Evolutionary conservation across 345 rosid species (phyloP), one percentile per base, ranked within the genome.

Genomic region (Rhizophora apiculata): DNA sequence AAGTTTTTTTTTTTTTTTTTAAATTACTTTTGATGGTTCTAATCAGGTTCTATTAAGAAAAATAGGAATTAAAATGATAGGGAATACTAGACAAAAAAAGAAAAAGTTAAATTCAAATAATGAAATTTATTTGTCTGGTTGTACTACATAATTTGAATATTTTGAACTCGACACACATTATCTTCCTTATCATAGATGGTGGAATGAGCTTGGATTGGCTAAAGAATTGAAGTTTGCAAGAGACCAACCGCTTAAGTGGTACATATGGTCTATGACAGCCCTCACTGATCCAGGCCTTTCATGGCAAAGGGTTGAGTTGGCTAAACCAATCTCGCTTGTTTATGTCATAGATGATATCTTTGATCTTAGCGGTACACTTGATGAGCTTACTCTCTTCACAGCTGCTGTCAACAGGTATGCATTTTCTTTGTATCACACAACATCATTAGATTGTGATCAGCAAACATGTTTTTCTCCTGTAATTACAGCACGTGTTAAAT

Each of bases 271-370:
- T 24, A 68, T 78, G 76, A 80, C 80, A 19, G 71, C 73, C 69
- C 84, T 88, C 58, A 56, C 71, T 19, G 82, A 86, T 75, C 89
- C 86, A 60, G 81, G 51, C 24, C 57, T 82, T 61, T 81, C 84
- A 5, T 73, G 83, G 29, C 74, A 74, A 70, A 73, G 91, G 43
- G 65, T 86, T 30, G 84, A 82, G 20, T 78, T 84, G 29, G 71
- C 88, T 24, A 85, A 84, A 76, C 65, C 81, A 18, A 83, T 85
- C 67, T 84, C 91, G 32, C 73, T 89, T 13, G 64, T 89, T 59
- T 87, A 83, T 60, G 26, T 82, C 30, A 78, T 85, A 1, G 89
- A 89, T 53, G 89, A 87, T 51, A 74, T 89, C 54, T 89, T 84
- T 13, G 84, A 85, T 60, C 81, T 82, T 22, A 63, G 74, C 31